Conservation (phyloP, 345 rosid genomes). For the Ceriops zippeliana region DNA sequence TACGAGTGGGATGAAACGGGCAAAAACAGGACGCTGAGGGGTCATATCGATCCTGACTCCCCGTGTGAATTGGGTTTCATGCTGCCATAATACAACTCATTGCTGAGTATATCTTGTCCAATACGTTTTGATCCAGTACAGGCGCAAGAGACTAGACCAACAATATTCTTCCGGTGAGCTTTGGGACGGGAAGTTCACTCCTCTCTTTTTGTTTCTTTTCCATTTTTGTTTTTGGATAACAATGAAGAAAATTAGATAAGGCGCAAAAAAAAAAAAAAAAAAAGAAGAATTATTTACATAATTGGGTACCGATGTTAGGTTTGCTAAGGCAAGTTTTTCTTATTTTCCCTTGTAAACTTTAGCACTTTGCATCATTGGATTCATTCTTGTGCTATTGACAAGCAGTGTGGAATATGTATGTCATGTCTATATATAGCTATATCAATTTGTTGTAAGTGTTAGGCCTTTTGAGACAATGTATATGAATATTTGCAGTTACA, state of each 20-base stretch:
- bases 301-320: conserved; percentile 36
- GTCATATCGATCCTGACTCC: conserved; percentile 7
- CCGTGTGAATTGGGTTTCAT: conserved; percentile 17
- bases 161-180: conserved; percentile 47
- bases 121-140: conserved; percentile 34
- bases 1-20: conserved; percentile 93
- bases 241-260: conserved; percentile 18
- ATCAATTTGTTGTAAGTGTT: conserved; percentile 14
- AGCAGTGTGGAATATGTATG: conserved; percentile 34
- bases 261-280: conserved; percentile 10
- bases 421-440: not conserved
- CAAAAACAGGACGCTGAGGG: conserved; percentile 76
- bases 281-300: conserved; percentile 19
- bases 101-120: conserved; percentile 29
- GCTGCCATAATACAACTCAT: conserved; percentile 23
- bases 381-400: conserved; percentile 46
- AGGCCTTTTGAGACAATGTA: conserved; percentile 5
- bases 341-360: conserved; percentile 13
- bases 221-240: conserved; percentile 8
- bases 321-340: conserved; percentile 40
- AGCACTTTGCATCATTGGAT: conserved; percentile 44
- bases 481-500: conserved; percentile 26
- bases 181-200: conserved; percentile 30
- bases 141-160: conserved; percentile 42
- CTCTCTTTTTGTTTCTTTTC: conserved; percentile 21